Percentiles rank a stretch among this genome's conserved stretches.
Conservation (phyloP, 352 stramenopile species). For the Thalassiosira livingstoniorum region DNA sequence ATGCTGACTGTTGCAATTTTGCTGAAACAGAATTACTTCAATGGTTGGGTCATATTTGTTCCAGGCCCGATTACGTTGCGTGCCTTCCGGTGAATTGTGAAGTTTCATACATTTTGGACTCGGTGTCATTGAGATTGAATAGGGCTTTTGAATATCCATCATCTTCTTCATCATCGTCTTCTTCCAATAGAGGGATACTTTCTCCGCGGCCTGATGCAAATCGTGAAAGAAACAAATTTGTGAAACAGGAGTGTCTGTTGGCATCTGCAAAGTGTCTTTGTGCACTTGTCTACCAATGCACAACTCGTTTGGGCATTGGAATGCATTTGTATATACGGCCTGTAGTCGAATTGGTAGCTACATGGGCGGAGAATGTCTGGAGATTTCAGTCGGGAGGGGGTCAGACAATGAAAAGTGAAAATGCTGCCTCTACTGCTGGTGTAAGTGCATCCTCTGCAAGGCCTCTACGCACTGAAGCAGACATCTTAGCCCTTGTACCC, state of each 20-base stretch:
- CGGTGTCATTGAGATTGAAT: constrained; percentile 51
- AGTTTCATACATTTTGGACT: constrained; percentile 62
- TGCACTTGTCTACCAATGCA: constrained; percentile 60
- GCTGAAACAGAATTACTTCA: constrained; percentile 67
- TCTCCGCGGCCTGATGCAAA: background rate
- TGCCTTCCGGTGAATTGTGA: constrained; percentile 54
- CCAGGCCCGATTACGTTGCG: constrained; percentile 69
- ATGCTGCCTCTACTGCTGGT: background rate
- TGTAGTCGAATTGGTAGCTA: constrained; percentile 60
- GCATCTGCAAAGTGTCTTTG: constrained; percentile 46
- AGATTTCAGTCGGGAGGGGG: constrained; percentile 32
- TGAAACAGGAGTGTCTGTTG: constrained; percentile 40
- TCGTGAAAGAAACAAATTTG: background rate
- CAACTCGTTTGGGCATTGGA: constrained; percentile 52
- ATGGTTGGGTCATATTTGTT: constrained; percentile 72
- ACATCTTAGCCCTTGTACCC: constrained; percentile 51
- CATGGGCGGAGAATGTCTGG: constrained; percentile 57
- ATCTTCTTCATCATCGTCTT: constrained; percentile 4
- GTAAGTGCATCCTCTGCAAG: background rate
- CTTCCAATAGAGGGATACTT: background rate
- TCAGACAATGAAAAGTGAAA: constrained; percentile 22
- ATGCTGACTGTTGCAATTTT: constrained; percentile 53
- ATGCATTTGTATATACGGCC: constrained; percentile 67
- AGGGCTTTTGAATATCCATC: constrained; percentile 28
- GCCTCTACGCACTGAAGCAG: constrained; percentile 38